A percentile compares a stretch with the other conserved stretches of the same genome.
These are phyloP conservation scores for Tetratostichococcus sp. DNA, from an alignment of 139 green algal genomes.

Conservation along the genomic window DNA sequence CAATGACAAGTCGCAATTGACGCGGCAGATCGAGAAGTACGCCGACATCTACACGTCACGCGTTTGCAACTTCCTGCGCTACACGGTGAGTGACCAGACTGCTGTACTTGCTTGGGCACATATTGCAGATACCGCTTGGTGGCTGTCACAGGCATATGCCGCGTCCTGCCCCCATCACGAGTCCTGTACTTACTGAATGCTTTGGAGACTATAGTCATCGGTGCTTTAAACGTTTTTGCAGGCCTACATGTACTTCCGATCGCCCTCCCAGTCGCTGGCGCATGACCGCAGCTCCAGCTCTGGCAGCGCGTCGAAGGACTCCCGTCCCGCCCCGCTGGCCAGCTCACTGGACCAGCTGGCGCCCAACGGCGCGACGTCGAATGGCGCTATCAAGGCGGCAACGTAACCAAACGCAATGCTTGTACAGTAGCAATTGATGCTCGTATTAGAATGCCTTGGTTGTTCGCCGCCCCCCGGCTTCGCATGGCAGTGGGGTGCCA, in stretches of 20 bases:
- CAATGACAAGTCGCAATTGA: constrained; percentile 95
- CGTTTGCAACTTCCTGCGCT: constrained; percentile 93
- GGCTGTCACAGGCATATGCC: too few relatives aligned
- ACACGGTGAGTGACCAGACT: constrained; percentile 43
- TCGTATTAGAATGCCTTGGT: too few relatives aligned
- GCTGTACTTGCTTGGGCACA: too few relatives aligned
- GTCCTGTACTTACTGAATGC: too few relatives aligned
- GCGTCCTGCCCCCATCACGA: neutral
- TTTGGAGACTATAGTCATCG: too few relatives aligned
- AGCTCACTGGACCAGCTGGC: neutral
- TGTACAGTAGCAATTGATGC: too few relatives aligned
- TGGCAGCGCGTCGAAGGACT: neutral
- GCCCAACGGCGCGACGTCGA: neutral
- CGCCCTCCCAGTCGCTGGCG: constrained; percentile 63
- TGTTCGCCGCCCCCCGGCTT: too few relatives aligned
- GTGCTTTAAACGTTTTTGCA: neutral
- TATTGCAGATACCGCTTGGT: too few relatives aligned
- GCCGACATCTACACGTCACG: constrained; percentile 86
- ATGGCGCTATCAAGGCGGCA: too few relatives aligned
- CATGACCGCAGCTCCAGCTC: constrained; percentile 51
- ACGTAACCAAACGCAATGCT: too few relatives aligned
- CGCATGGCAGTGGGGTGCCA: too few relatives aligned
- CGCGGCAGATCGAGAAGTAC: constrained; percentile 94
- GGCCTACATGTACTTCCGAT: constrained; percentile 76
- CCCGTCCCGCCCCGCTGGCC: neutral